Base-by-base conservation (phyloP, 2,329 filamentous ascomycete genomes). In the Exophiala sideris region DNA sequence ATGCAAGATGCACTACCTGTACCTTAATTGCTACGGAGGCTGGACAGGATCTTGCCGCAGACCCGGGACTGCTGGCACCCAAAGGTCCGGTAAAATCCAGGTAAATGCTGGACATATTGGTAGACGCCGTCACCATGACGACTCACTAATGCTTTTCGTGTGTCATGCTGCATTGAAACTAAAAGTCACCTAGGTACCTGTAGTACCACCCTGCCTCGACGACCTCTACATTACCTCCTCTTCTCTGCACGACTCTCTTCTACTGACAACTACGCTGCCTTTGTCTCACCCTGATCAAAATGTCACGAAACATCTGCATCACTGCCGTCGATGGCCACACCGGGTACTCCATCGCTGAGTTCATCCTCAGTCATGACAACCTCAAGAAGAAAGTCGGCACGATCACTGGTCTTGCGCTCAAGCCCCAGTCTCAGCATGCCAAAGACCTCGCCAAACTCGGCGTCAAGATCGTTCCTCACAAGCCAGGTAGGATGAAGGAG, bases 301-400 rank as follows among this genome's bases (percentile, higher is more conserved):
- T 45, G 42, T 21, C 45, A 16, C 75, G 75, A 58, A 78, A 78
- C 48, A 59, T 80, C 48, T 76, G 73, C 61, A 69, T 79, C 61
- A 78, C 75, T 2, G 71, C 77, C 32, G 69, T 71, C 10, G 77
- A 80, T 40, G 77, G 78, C 62, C 70, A 79, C 51, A 79, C 76
- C 3, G 77, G 77, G 58, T 79, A 76, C 58, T 66, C 75, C 53
- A 79, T 80, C 59, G 73, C 75, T 36, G 75, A 80, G 59, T 69
- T 79, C 5, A 68, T 79, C 39, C 71, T 79, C 44, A 74, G 68
- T 18, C 62, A 76, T 29, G 58, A 62, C 6, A 66, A 71, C 18
- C 79, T 80, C 67, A 69, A 67, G 12, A 65, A 65, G 18, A 70
- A 74, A 51, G 63, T 78, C 57, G 65, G 68, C 58, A 71, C 69